A percentile compares a stretch with the other conserved stretches of the same genome.
Evolutionary conservation across 495 filamentous ascomycete genomes (phyloP).

Genomic region (Elaphomyces granulatus): DNA sequence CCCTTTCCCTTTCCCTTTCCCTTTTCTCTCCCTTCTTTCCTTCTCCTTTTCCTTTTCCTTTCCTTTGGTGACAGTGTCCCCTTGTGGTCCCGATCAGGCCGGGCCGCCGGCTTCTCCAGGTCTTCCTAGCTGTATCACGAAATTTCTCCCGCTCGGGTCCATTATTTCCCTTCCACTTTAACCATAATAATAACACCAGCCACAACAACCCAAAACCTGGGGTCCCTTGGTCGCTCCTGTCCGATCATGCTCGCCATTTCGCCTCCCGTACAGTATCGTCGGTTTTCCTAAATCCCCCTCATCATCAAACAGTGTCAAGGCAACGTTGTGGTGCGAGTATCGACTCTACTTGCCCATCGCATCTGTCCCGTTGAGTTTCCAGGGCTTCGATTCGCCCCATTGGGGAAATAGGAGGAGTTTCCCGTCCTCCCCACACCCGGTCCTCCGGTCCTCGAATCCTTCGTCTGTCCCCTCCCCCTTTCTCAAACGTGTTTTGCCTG

Average conservation of each 20-base stretch:
- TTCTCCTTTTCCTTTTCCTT: slow-evolving; percentile 26
- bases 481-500: too few relatives aligned
- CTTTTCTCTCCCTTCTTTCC: slow-evolving; percentile 8
- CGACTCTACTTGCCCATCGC: too few relatives aligned
- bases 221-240: background rate
- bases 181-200: too few relatives aligned
- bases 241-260: background rate
- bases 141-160: background rate
- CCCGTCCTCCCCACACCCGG: background rate
- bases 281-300: background rate
- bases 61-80: slow-evolving; percentile 23
- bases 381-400: background rate
- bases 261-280: background rate
- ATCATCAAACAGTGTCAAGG: too few relatives aligned
- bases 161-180: background rate
- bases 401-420: background rate
- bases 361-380: background rate
- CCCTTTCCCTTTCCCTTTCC: slow-evolving; percentile 1
- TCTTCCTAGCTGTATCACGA: background rate
- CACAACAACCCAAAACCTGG: too few relatives aligned
- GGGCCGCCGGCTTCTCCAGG: slow-evolving; percentile 3
- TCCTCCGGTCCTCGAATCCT: background rate
- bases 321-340: too few relatives aligned
- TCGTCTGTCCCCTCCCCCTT: too few relatives aligned
- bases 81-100: slow-evolving; percentile 4